phyloP scores from a whole-genome alignment of 805 yeast genomes.

The Starmerella bacillaris region DNA sequence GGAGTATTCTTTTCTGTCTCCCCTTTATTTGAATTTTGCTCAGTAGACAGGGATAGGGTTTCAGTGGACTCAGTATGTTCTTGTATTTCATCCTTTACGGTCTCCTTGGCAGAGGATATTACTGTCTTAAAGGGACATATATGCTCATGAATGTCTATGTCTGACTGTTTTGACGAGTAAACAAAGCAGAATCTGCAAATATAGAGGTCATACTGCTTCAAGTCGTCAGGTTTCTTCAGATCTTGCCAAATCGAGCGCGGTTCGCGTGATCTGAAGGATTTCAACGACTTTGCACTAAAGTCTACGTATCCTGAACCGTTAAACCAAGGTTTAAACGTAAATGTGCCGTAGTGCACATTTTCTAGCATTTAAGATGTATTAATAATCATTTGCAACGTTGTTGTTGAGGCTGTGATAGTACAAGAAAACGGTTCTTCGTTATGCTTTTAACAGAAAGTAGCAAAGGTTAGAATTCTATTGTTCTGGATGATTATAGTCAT shows the following conservation, averaged over 20 bases:
- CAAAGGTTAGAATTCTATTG: too few relatives aligned
- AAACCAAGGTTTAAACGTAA: constrained; percentile 67
- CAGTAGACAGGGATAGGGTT: not conserved
- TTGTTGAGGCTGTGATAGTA: too few relatives aligned
- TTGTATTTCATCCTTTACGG: too few relatives aligned
- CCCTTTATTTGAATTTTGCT: constrained; percentile 35
- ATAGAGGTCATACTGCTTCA: constrained; percentile 24
- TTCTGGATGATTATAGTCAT: too few relatives aligned
- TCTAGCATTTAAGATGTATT: constrained; percentile 53
- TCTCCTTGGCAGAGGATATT: too few relatives aligned
- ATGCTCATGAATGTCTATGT: constrained; percentile 33
- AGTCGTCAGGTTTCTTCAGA: constrained; percentile 27
- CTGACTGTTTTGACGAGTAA: constrained; percentile 36
- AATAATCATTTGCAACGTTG: too few relatives aligned
- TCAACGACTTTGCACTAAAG: constrained; percentile 19
- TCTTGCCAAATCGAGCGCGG: constrained; percentile 16
- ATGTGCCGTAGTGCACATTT: constrained; percentile 49
- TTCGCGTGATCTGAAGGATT: constrained; percentile 16
- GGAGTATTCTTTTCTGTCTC: too few relatives aligned
- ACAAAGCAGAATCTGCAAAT: constrained; percentile 78
- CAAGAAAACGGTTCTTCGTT: too few relatives aligned
- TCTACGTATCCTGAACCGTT: constrained; percentile 65
- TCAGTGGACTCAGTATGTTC: too few relatives aligned
- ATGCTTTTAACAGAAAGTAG: too few relatives aligned
- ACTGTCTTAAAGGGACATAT: constrained; percentile 16